Evolutionary conservation across 2,329 filamentous ascomycete species (phyloP).

Genomic region (Colletotrichum viniferum): DNA sequence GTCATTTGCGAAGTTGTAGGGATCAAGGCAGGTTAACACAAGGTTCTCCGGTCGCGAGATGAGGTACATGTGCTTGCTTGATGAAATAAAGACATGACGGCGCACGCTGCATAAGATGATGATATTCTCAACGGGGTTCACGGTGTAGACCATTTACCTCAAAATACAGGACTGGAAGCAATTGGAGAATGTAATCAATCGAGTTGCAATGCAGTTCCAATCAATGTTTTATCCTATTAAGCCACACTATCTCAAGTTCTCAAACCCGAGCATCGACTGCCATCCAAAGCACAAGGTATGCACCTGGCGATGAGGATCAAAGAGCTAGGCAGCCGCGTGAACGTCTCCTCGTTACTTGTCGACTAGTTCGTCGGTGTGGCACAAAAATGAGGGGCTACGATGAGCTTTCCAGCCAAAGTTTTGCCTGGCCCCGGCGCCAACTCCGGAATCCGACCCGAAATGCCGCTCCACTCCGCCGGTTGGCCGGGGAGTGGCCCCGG

Average conservation of each 20-base stretch:
- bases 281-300: background rate
- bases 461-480: background rate
- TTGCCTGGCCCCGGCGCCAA: background rate
- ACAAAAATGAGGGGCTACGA: background rate
- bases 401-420: background rate
- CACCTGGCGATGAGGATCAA: background rate
- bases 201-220: background rate
- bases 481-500: background rate
- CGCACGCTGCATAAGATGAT: background rate
- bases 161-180: background rate
- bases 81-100: background rate
- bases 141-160: background rate
- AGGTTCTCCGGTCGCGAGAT: background rate
- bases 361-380: background rate
- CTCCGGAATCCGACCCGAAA: background rate
- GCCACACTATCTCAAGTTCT: fast-evolving
- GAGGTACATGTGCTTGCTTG: background rate
- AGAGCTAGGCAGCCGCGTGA: background rate
- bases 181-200: fast-evolving
- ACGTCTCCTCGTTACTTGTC: background rate
- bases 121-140: background rate
- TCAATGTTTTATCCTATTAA: background rate
- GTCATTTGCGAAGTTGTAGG: fast-evolving
- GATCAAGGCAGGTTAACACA: background rate
- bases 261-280: background rate